Conservation (phyloP, 1,139 yeast species). For the Yamadazyma spencermartinsiae region DNA sequence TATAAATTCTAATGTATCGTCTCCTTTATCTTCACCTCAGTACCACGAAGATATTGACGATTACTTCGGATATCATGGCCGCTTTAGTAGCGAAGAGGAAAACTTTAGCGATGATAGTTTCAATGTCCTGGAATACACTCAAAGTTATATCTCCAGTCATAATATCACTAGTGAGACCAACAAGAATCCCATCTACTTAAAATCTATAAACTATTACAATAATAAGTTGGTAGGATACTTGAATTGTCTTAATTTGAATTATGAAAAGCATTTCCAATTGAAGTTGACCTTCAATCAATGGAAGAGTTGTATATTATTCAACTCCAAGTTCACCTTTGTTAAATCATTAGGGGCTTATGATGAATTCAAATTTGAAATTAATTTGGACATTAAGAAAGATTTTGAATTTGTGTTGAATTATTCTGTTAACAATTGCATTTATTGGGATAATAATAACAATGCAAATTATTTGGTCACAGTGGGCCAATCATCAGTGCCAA, state of each 20-base stretch:
- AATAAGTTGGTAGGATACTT: slow-evolving; percentile 30
- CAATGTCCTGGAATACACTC: neutral
- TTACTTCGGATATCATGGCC: neutral
- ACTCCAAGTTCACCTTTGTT: slow-evolving; percentile 24
- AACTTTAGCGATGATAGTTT: neutral
- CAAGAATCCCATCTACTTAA: slow-evolving; percentile 9
- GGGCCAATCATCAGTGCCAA: neutral
- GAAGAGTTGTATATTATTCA: slow-evolving; percentile 32
- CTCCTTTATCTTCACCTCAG: slow-evolving; percentile 7
- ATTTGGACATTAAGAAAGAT: slow-evolving; percentile 23
- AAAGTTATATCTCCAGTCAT: slow-evolving; percentile 11
- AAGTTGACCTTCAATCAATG: slow-evolving; percentile 42
- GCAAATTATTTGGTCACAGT: slow-evolving; percentile 30
- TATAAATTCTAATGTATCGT: slow-evolving; percentile 22
- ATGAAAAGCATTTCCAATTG: slow-evolving; percentile 35
- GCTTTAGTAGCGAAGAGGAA: neutral
- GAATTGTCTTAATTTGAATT: slow-evolving; percentile 39
- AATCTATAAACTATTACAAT: slow-evolving; percentile 15
- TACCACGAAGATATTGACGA: neutral
- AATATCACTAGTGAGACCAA: slow-evolving; percentile 11
- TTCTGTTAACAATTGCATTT: slow-evolving; percentile 20
- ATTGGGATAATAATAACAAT: slow-evolving; percentile 38
- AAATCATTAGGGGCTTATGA: slow-evolving; percentile 33
- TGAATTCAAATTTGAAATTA: slow-evolving; percentile 39
- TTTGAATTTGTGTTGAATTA: slow-evolving; percentile 30